phyloP scores from a whole-genome alignment of 2,329 filamentous ascomycete genomes.

The Alternaria triticina region DNA sequence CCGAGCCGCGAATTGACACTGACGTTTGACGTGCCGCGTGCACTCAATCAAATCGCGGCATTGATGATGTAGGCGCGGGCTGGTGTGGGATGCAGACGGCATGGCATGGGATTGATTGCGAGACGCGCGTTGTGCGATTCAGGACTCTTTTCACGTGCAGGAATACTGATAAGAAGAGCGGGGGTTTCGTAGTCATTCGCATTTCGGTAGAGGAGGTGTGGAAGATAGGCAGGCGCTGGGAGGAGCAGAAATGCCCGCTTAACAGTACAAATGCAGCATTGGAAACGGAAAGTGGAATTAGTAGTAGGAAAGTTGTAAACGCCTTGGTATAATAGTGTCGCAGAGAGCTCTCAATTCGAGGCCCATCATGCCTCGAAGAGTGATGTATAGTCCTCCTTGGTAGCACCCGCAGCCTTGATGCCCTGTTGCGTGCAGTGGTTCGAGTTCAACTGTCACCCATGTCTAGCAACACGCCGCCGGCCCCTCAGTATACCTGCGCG shows the following conservation, averaged over 20 bases:
- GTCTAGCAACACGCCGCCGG: background rate
- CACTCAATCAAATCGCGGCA: background rate
- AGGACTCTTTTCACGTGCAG: background rate
- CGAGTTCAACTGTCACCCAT: background rate
- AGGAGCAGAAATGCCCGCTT: background rate
- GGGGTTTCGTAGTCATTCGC: background rate
- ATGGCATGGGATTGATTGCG: background rate
- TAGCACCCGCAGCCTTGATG: background rate
- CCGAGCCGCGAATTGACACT: background rate
- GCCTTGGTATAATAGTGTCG: constrained; percentile 1
- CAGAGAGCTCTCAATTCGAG: background rate
- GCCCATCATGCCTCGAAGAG: background rate
- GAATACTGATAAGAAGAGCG: no score
- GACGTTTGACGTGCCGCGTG: background rate
- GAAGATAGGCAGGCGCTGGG: background rate
- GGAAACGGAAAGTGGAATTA: background rate
- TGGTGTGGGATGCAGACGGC: background rate
- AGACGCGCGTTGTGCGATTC: background rate
- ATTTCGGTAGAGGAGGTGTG: background rate
- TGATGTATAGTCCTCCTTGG: background rate
- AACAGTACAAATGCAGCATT: background rate
- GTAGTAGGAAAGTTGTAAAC: background rate
- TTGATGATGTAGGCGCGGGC: background rate
- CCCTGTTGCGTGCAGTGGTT: background rate
- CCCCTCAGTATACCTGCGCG: background rate